Conservation (phyloP, 2,329 filamentous ascomycete species). For the Neobulgaria alba region DNA sequence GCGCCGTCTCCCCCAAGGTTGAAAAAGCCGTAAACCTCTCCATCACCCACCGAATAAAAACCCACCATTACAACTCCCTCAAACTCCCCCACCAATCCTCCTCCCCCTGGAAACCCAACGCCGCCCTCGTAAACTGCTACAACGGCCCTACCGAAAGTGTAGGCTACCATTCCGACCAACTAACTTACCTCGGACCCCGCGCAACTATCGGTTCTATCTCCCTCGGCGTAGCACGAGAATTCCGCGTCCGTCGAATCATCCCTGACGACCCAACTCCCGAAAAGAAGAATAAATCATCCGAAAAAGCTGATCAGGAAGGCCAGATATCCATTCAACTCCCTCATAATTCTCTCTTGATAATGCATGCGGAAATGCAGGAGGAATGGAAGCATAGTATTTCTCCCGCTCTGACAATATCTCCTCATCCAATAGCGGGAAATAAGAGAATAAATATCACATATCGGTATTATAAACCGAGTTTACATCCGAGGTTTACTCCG, state of each 20-base stretch:
- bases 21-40: constrained; percentile 69
- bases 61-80: constrained; percentile 56
- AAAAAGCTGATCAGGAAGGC: constrained; percentile 58
- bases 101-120: constrained; percentile 70
- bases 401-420: constrained; percentile 67
- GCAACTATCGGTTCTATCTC: constrained; percentile 85
- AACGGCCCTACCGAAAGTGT: constrained; percentile 72
- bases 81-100: constrained; percentile 75
- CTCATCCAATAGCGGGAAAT: constrained; percentile 73
- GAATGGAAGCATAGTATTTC: constrained; percentile 88
- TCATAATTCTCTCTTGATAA: constrained; percentile 86
- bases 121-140: constrained; percentile 93
- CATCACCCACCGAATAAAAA: constrained; percentile 60
- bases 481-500: constrained; percentile 73
- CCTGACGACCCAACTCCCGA: constrained; percentile 42
- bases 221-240: constrained; percentile 86
- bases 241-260: constrained; percentile 72
- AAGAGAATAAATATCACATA: constrained; percentile 91
- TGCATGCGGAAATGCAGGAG: constrained; percentile 98
- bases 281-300: constrained; percentile 23
- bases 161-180: constrained; percentile 85
- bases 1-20: constrained; percentile 59
- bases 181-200: constrained; percentile 86
- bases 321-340: constrained; percentile 91
- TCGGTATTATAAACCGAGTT: constrained; percentile 67